Evolutionary conservation across 2,329 filamentous ascomycete genomes (phyloP).

Genomic region (Botrytis sinoallii): DNA sequence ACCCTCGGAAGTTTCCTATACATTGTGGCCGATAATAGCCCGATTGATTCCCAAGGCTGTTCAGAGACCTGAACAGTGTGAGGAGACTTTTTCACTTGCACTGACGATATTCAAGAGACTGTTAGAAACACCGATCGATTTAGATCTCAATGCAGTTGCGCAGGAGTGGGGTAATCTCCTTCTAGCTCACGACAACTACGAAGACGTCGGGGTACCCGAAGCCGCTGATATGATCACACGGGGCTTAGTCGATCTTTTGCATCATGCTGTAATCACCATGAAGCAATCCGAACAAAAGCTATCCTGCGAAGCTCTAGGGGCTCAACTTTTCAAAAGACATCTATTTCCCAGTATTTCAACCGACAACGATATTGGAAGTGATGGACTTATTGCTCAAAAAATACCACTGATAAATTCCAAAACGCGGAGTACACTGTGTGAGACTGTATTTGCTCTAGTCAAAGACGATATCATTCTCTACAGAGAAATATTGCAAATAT

Average conservation of each 20-base stretch:
- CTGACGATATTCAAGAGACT: constrained; percentile 43
- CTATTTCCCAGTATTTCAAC: constrained; percentile 56
- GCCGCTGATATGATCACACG: constrained; percentile 37
- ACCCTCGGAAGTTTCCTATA: constrained; percentile 42
- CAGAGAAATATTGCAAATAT: constrained; percentile 48
- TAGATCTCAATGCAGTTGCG: constrained; percentile 30
- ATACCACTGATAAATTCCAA: constrained; percentile 51
- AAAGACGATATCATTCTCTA: constrained; percentile 51
- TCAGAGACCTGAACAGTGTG: constrained; percentile 30
- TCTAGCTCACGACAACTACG: constrained; percentile 42
- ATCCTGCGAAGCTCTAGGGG: constrained; percentile 42
- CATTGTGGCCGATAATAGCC: constrained; percentile 46
- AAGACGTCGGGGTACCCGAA: constrained; percentile 40
- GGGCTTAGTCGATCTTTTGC: constrained; percentile 40
- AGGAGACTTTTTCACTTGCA: constrained; percentile 42
- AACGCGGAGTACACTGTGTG: constrained; percentile 58
- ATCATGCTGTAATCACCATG: constrained; percentile 35
- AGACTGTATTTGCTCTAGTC: constrained; percentile 56
- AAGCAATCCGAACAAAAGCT: constrained; percentile 31
- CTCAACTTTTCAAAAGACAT: constrained; percentile 58
- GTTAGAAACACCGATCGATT: constrained; percentile 34
- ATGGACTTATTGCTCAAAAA: constrained; percentile 37
- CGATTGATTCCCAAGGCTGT: constrained; percentile 31
- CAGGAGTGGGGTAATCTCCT: constrained; percentile 38
- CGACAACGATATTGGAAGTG: constrained; percentile 36